Evolutionary conservation across 768 basidiomycete species (phyloP).

Genomic region (Phaeotremella skinneri): DNA sequence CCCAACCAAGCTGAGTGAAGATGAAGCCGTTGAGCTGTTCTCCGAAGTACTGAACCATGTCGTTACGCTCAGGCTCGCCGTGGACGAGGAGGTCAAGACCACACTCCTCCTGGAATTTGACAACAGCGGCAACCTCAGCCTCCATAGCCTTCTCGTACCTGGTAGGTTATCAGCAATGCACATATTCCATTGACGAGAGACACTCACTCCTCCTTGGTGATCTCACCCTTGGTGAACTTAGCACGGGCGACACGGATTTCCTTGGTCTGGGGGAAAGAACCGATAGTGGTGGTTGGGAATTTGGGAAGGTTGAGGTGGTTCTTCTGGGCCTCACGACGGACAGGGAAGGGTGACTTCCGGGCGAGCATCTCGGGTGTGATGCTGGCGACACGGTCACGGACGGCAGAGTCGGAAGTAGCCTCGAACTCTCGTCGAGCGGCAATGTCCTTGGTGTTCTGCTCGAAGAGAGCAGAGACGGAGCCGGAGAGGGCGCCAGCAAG

Average conservation of each 20-base stretch:
- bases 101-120: constrained; percentile 94
- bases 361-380: constrained; percentile 82
- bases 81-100: constrained; percentile 97
- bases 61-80: constrained; percentile 97
- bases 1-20: constrained; percentile 99
- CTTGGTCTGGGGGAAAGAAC: constrained; percentile 99
- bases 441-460: constrained; percentile 86
- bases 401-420: constrained; percentile 83
- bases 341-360: constrained; percentile 83
- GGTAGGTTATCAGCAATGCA: background rate
- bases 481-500: constrained; percentile 82
- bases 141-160: constrained; percentile 93
- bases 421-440: constrained; percentile 93
- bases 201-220: constrained; percentile 64
- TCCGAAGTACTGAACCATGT: constrained; percentile 99
- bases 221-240: constrained; percentile 86
- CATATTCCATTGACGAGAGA: background rate
- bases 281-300: constrained; percentile 98
- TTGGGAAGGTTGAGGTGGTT: constrained; percentile 85
- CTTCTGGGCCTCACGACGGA: constrained; percentile 82
- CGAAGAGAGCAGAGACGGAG: constrained; percentile 75
- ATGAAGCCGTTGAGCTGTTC: constrained; percentile 92
- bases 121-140: constrained; percentile 90
- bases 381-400: constrained; percentile 89
- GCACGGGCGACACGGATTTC: constrained; percentile 97